Conservation (phyloP, 1,284 basidiomycete species). For the Ceratobasidium theobromae region DNA sequence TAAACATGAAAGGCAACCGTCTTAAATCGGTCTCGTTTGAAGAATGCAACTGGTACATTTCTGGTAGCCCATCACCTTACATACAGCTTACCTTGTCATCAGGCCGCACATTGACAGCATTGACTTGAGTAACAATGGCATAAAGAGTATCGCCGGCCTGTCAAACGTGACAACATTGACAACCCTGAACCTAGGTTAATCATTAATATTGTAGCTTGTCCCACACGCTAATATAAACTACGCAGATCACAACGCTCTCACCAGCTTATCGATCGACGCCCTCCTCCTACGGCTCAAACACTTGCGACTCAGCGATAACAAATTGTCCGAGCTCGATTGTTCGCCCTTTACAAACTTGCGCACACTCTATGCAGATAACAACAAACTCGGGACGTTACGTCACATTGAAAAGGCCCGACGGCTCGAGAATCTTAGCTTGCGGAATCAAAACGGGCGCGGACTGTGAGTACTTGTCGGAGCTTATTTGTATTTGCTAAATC, state of each 20-base stretch:
- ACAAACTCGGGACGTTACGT: constrained; percentile 60
- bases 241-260: constrained; percentile 13
- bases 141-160: constrained; percentile 17
- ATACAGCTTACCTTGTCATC: constrained; percentile 57
- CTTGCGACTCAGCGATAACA: constrained; percentile 83
- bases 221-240: constrained; percentile 42
- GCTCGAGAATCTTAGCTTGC: constrained; percentile 87
- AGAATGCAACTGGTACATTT: constrained; percentile 67
- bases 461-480: constrained; percentile 58
- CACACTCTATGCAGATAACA: constrained; percentile 92
- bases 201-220: background rate
- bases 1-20: constrained; percentile 79
- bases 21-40: constrained; percentile 66
- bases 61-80: constrained; percentile 42
- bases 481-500: background rate
- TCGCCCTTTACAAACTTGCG: constrained; percentile 71
- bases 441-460: constrained; percentile 78
- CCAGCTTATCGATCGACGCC: constrained; percentile 47
- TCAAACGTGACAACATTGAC: constrained; percentile 25
- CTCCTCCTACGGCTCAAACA: constrained; percentile 73
- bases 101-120: constrained; percentile 22
- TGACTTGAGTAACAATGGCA: constrained; percentile 23
- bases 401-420: constrained; percentile 60
- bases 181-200: constrained; percentile 32
- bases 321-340: constrained; percentile 68